Percentiles rank a stretch among this genome's conserved stretches.
These are phyloP conservation scores for Herpotrichia juniperi DNA, from an alignment of 2,329 filamentous ascomycete species.

Conservation along the genomic window DNA sequence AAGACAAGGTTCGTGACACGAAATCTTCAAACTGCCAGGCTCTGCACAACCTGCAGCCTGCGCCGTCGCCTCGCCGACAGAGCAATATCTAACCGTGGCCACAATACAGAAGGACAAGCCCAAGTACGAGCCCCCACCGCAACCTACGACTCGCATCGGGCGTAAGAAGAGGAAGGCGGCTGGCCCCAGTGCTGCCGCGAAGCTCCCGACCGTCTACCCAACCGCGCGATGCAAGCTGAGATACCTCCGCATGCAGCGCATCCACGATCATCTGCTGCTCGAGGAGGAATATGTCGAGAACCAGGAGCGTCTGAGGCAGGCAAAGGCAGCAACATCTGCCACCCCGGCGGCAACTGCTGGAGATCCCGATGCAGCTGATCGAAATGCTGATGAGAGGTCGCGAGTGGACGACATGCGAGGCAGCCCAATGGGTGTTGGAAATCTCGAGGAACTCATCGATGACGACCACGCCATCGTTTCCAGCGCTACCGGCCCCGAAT, in stretches of 20 bases:
- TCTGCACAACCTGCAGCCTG: background rate
- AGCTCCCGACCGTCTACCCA: constrained; percentile 91
- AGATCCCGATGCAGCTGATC: constrained; percentile 79
- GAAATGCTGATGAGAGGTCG: constrained; percentile 92
- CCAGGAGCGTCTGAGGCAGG: constrained; percentile 92
- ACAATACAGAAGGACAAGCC: constrained; percentile 90
- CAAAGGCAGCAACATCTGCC: constrained; percentile 70
- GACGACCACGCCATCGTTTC: constrained; percentile 99
- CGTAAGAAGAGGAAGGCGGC: constrained; percentile 98
- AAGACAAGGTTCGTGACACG: constrained; percentile 62
- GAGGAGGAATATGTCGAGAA: constrained; percentile 99
- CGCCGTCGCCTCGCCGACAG: constrained; percentile 13
- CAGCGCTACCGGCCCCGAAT: constrained; percentile 95
- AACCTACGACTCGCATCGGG: constrained; percentile 94
- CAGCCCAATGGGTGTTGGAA: constrained; percentile 97
- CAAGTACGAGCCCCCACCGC: constrained; percentile 98
- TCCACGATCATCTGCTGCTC: constrained; percentile 94
- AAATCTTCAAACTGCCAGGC: constrained; percentile 1
- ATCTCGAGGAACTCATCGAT: constrained; percentile 97
- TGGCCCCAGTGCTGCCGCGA: constrained; percentile 91
- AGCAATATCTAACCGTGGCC: constrained; percentile 20
- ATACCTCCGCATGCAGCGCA: constrained; percentile 96
- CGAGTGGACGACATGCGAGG: constrained; percentile 98
- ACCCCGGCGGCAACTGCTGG: constrained; percentile 63
- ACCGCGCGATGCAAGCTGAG: constrained; percentile 97